Conservation (phyloP, 768 basidiomycete genomes). For the Cantharellus cinnabarinus region DNA sequence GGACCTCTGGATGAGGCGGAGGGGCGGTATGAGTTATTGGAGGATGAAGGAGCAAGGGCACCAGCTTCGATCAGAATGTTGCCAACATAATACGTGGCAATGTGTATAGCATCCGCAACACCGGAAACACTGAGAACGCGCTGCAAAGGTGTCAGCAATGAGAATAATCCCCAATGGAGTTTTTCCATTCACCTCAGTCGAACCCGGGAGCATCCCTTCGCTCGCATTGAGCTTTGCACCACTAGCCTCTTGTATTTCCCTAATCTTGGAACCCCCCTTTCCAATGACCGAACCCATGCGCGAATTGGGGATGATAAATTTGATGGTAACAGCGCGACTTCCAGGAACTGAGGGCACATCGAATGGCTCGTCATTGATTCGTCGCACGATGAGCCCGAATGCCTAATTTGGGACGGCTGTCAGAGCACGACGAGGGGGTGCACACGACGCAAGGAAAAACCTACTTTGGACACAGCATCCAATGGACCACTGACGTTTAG, state of each 20-base stretch:
- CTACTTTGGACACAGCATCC: constrained; percentile 94
- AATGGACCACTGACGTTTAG: constrained; percentile 89
- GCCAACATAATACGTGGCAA: constrained; percentile 97
- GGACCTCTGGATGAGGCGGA: constrained; percentile 2
- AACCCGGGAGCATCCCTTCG: constrained; percentile 96
- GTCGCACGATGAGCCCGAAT: constrained; percentile 92
- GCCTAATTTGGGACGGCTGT: constrained; percentile 32
- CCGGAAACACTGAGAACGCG: constrained; percentile 95
- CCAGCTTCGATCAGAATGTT: constrained; percentile 88
- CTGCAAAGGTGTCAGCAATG: constrained; percentile 21
- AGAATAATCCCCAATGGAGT: background rate
- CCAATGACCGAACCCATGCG: constrained; percentile 99
- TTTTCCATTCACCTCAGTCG: constrained; percentile 66
- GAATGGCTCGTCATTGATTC: constrained; percentile 98
- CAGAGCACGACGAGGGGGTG: too few relatives aligned
- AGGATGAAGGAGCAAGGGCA: constrained; percentile 23
- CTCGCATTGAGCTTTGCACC: constrained; percentile 91
- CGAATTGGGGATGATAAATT: constrained; percentile 98
- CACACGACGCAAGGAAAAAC: constrained; percentile 12
- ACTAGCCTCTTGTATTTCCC: constrained; percentile 97
- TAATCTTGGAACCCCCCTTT: constrained; percentile 93
- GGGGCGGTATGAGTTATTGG: constrained; percentile 46
- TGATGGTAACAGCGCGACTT: constrained; percentile 95
- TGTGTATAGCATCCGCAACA: constrained; percentile 97
- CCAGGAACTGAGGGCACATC: constrained; percentile 95